Percentiles rank a stretch among this genome's conserved stretches.
phyloP scores from a whole-genome alignment of 768 basidiomycete species.

The Leccinum longicurvipes region DNA sequence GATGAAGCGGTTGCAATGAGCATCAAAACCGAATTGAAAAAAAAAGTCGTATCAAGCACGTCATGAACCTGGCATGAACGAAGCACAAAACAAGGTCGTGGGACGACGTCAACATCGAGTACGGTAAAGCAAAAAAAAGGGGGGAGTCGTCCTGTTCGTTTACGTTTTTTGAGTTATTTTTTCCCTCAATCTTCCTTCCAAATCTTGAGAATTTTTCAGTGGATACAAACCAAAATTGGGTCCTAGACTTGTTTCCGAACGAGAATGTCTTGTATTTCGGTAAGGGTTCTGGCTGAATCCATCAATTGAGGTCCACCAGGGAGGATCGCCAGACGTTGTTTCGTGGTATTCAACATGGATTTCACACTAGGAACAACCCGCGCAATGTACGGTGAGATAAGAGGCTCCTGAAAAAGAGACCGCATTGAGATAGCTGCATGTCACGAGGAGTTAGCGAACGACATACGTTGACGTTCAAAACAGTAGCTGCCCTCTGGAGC shows the following conservation, averaged over 20 bases:
- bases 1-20: slow-evolving; percentile 7
- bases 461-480: slow-evolving; percentile 70
- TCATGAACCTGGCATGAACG: slow-evolving; percentile 30
- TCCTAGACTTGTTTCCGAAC: slow-evolving; percentile 37
- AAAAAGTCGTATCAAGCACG: slow-evolving; percentile 8
- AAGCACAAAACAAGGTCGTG: background rate
- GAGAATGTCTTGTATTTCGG: slow-evolving; percentile 74
- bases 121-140: background rate
- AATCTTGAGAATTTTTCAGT: background rate
- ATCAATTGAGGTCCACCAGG: slow-evolving; percentile 66
- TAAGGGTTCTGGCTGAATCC: slow-evolving; percentile 66
- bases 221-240: background rate
- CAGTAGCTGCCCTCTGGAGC: slow-evolving; percentile 71
- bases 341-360: slow-evolving; percentile 70
- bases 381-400: slow-evolving; percentile 78
- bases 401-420: slow-evolving; percentile 52
- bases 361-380: slow-evolving; percentile 81
- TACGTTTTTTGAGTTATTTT: background rate
- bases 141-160: background rate
- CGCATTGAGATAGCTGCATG: background rate
- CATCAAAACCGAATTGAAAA: slow-evolving; percentile 6
- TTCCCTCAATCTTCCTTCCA: background rate
- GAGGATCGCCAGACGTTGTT: slow-evolving; percentile 74
- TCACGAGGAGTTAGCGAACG: background rate
- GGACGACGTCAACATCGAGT: background rate